phyloP scores from a whole-genome alignment of 1,139 yeast genomes.

The Chernovozyma aurita region DNA sequence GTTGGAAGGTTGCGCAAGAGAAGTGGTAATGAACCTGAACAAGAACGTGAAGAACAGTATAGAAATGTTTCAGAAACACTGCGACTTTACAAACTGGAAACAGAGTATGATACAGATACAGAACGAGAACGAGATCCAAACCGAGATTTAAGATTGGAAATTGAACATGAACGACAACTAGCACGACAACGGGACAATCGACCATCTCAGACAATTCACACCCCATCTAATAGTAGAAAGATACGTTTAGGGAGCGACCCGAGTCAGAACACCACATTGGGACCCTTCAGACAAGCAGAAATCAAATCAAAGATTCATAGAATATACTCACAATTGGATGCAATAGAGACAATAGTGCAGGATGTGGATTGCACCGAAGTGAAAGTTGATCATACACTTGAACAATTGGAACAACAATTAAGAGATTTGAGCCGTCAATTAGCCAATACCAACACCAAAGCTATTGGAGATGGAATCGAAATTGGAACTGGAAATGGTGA shows the following conservation, averaged over 20 bases:
- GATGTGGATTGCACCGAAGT: background rate
- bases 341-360: slow-evolving; percentile 1
- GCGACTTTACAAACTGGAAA: background rate
- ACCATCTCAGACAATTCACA: background rate
- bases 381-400: background rate
- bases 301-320: slow-evolving; percentile 1
- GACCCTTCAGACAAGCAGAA: slow-evolving; percentile 1
- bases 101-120: background rate
- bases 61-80: background rate
- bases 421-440: slow-evolving; percentile 3
- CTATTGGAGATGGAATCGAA: too few species aligned
- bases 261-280: background rate
- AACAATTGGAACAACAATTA: background rate
- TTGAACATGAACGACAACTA: background rate
- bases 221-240: background rate
- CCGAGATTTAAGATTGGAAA: too few species aligned
- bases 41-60: background rate
- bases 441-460: too few species aligned
- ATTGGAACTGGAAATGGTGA: too few species aligned
- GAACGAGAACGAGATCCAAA: background rate
- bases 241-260: background rate
- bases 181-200: background rate
- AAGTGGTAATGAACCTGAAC: background rate
- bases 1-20: background rate
- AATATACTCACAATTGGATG: slow-evolving; percentile 1